Evolutionary conservation across 805 yeast species (phyloP), one percentile per base, ranked within the genome.

Genomic region (Saccharomycopsis guyanensis): DNA sequence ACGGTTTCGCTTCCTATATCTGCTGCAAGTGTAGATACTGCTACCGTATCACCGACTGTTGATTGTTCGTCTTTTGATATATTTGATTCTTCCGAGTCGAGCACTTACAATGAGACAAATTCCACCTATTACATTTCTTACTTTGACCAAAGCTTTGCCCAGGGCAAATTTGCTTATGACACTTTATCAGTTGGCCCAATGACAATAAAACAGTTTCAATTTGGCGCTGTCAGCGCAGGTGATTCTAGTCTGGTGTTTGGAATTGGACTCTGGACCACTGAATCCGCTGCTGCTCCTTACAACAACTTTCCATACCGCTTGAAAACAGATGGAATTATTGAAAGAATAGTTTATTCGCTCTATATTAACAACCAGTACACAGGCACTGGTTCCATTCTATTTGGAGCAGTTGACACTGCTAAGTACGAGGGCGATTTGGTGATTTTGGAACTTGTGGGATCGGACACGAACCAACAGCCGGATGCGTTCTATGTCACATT

Each of bases 371-470:
- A 65, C 2, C 55, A 59, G 2, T 40, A 57, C 5, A 55, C 69
- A 7, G 60, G 61, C 32, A 62, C 73, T 0, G 89, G 87, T 3
- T 62, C 70, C 10, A 66, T 83, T 18, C 59, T 83, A 40, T 83
- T 83, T 65, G 91, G 93, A 37, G 89, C 80, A 25, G 71, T 78
- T 24, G 91, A 83, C 56, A 73, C 71, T 49, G 71, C 75, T 33
- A 82, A 81, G 62, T 80, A 73, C 59, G 43, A 60, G 0, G 87
- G 86, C 12, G 54, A 61, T 29, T 58, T 80, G 36, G 60, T 68
- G 27, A 23, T 75, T 1, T 57, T 81, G 7, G 81, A 82, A 24
- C 54, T 78, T 37, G 65, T 76, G 48, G 29, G 29, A 22, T 7
- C 10, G 10, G 29, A 6, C 10, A 6, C 29, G 29, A 10, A 25